Evolutionary conservation across 2,329 filamentous ascomycete species (phyloP).

Genomic region (Ceratocystis cubensis): DNA sequence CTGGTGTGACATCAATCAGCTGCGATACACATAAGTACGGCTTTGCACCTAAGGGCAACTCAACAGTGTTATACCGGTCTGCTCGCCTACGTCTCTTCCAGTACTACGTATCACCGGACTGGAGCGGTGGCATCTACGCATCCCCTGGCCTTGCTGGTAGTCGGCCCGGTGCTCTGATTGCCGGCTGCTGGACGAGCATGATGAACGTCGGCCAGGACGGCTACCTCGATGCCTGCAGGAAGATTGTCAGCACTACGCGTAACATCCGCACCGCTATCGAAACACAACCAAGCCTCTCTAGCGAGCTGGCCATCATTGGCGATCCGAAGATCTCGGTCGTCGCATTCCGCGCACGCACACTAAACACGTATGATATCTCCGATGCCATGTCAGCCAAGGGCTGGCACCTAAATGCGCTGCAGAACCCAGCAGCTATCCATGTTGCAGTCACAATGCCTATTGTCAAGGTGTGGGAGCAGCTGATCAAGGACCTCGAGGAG

Average conservation of each 20-base stretch:
- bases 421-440: conserved; percentile 84
- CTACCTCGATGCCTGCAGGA: conserved; percentile 73
- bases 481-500: conserved; percentile 59
- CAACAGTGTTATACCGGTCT: conserved; percentile 78
- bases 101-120: conserved; percentile 92
- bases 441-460: conserved; percentile 86
- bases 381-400: conserved; percentile 74
- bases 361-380: conserved; percentile 89
- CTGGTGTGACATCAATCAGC: conserved; percentile 87
- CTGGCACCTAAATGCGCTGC: conserved; percentile 93
- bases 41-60: conserved; percentile 96
- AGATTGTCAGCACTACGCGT: conserved; percentile 79
- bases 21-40: conserved; percentile 99
- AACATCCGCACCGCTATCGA: conserved; percentile 65
- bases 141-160: conserved; percentile 86
- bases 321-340: conserved; percentile 81
- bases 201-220: conserved; percentile 80
- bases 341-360: conserved; percentile 68
- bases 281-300: conserved; percentile 52
- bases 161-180: conserved; percentile 84
- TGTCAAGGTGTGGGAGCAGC: conserved; percentile 63
- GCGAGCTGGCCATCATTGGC: conserved; percentile 69
- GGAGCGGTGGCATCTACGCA: conserved; percentile 91
- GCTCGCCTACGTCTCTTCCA: conserved; percentile 70
- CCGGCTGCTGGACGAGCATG: conserved; percentile 86